A percentile compares a stretch with the other conserved stretches of the same genome.
phyloP scores from a whole-genome alignment of 129 eudicot genomes.

The Calendula officinalis region DNA sequence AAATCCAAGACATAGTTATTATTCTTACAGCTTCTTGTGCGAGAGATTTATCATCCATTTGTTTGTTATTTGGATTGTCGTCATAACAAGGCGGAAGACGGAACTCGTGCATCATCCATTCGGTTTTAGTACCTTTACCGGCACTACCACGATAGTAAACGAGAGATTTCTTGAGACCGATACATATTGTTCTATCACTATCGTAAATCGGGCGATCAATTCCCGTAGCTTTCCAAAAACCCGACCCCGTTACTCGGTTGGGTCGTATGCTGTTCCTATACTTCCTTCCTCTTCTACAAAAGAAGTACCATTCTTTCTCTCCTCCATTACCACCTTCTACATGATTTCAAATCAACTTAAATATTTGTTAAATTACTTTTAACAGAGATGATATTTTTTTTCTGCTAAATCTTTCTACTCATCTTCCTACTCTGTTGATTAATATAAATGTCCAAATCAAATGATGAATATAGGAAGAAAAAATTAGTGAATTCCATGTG shows the following conservation, averaged over 20 bases:
- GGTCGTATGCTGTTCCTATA: constrained; percentile 93
- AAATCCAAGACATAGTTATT: not conserved
- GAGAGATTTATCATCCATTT: constrained; percentile 22
- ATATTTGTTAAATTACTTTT: no score
- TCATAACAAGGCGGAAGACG: constrained; percentile 55
- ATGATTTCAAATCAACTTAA: not conserved
- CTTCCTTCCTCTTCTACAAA: constrained; percentile 89
- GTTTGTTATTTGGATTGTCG: constrained; percentile 11
- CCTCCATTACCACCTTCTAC: constrained; percentile 62
- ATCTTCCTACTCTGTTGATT: no score
- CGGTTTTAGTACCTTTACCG: constrained; percentile 84
- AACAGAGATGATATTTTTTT: no score
- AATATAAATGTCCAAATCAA: no score
- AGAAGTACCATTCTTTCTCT: constrained; percentile 94
- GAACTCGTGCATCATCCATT: constrained; percentile 93
- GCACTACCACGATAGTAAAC: constrained; percentile 80
- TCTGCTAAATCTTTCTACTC: no score
- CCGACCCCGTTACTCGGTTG: constrained; percentile 86
- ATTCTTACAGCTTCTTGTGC: constrained; percentile 74
- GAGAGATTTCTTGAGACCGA: constrained; percentile 76
- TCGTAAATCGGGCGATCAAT: constrained; percentile 74
- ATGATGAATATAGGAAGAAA: no score
- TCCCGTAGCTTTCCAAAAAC: constrained; percentile 98
- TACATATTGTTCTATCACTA: constrained; percentile 39
- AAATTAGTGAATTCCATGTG: no score